A percentile compares a stretch with the other conserved stretches of the same genome.
These are phyloP conservation scores for Wickerhamomyces canadensis DNA, from an alignment of 805 yeast species.

Conservation along the genomic window DNA sequence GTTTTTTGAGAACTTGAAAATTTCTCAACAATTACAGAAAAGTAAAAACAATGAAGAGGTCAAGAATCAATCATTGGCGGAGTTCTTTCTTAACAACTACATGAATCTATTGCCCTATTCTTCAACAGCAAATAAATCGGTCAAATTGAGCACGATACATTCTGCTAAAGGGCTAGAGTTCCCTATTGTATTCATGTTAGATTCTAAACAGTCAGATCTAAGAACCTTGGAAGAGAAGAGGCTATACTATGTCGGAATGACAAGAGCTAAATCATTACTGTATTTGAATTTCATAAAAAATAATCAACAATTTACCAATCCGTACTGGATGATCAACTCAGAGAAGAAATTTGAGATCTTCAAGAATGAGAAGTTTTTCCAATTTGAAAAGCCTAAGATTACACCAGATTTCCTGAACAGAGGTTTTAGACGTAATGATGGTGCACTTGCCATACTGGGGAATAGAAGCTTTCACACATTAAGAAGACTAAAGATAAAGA, in stretches of 20 bases:
- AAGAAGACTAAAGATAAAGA: background rate
- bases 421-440: too few species aligned
- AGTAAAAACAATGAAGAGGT: slow-evolving; percentile 4
- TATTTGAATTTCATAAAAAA: slow-evolving; percentile 20
- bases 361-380: background rate
- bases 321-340: background rate
- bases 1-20: slow-evolving; percentile 31
- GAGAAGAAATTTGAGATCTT: background rate
- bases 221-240: slow-evolving; percentile 30
- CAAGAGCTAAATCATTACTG: slow-evolving; percentile 47
- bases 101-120: slow-evolving; percentile 24
- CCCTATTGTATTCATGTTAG: slow-evolving; percentile 54
- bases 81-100: slow-evolving; percentile 30
- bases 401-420: background rate
- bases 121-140: slow-evolving; percentile 23
- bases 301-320: too few species aligned
- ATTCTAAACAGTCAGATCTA: slow-evolving; percentile 6
- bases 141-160: slow-evolving; percentile 65
- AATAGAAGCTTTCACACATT: background rate
- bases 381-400: background rate
- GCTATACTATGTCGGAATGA: slow-evolving; percentile 57
- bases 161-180: slow-evolving; percentile 72
- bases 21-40: slow-evolving; percentile 16
- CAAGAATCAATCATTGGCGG: slow-evolving; percentile 17
- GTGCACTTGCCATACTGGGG: too few species aligned